phyloP scores from a whole-genome alignment of 169 alveolate genomes.

The Plasmodium gonderi region DNA sequence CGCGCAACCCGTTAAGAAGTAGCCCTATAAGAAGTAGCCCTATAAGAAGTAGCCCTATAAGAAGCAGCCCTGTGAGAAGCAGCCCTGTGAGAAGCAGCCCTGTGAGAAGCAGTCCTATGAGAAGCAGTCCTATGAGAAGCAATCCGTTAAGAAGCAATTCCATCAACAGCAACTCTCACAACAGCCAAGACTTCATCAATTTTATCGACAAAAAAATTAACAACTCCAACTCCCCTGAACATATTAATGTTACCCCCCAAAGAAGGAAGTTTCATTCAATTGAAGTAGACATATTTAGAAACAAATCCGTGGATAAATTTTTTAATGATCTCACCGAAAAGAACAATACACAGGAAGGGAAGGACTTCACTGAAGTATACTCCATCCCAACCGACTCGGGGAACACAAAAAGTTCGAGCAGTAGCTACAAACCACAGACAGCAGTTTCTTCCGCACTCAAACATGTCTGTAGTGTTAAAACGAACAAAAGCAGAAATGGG shows the following conservation, averaged over 20 bases:
- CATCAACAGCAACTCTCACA: not conserved
- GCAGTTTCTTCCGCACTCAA: not conserved
- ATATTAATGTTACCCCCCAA: constrained; percentile 16
- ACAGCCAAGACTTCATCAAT: constrained; percentile 10
- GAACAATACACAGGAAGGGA: not conserved
- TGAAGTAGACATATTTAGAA: constrained; percentile 32
- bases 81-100: not conserved
- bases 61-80: not conserved
- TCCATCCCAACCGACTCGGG: constrained; percentile 15
- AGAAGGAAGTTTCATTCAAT: constrained; percentile 35
- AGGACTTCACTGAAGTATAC: not conserved
- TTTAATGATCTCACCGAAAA: constrained; percentile 1
- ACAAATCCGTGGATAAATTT: constrained; percentile 49
- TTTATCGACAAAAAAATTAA: constrained; percentile 44
- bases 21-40: not conserved
- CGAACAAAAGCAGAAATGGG: not conserved
- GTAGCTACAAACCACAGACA: not conserved
- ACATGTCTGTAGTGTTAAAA: not conserved
- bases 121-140: not conserved
- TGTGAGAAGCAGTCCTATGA: not conserved
- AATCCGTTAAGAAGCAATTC: not conserved
- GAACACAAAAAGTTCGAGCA: not conserved
- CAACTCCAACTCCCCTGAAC: constrained; percentile 21
- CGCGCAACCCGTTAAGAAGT: not conserved
- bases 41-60: not conserved